Evolutionary conservation across 2,329 filamentous ascomycete species (phyloP), one percentile per base, ranked within the genome.

Genomic region (Fusarium transvaalense): DNA sequence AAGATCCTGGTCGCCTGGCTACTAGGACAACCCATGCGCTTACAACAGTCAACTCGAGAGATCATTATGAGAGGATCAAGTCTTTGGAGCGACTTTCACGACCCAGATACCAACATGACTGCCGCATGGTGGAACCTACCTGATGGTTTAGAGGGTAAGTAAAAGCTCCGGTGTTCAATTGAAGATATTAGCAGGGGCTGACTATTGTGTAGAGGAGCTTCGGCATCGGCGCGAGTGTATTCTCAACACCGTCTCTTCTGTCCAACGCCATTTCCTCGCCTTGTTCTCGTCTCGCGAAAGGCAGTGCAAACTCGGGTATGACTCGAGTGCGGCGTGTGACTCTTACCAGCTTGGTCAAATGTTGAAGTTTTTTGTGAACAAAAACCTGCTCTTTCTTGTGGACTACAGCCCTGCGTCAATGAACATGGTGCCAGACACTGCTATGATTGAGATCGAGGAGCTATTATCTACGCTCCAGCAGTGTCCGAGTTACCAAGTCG

Each of bases 321-420:
- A 92, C 73, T 89, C 88, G 3, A 91, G 88, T 64, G 79, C 85
- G 3, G 88, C 91, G 41, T 94, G 92, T 76, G 92, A 94, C 79
- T 89, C 88, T 3, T 94, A 91, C 74, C 92, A 94, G 78, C 85
- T 94, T 1, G 92, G 91, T 23, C 91, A 94, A 78, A 92, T 92
- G 84, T 79, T 93, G 66, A 89, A 88, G 69, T 94, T 94, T 77
- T 85, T 94, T 35, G 80, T 83, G 15, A 84, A 84, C 68, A 88
- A 88, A 68, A 83, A 85, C 29, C 85, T 92, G 0, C 74, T 93
- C 6, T 86, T 84, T 37, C 78, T 92, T 2, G 81, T 85, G 9
- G 85, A 88, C 74, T 88, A 87, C 66, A 83, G 84, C 35, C 81
- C 85, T 1, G 72, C 76, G 4, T 85, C 85, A 2, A 74, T 85